Evolutionary conservation across 768 basidiomycete genomes (phyloP), one percentile per base, ranked within the genome.

Genomic region (Paxillus ammoniavirescens): DNA sequence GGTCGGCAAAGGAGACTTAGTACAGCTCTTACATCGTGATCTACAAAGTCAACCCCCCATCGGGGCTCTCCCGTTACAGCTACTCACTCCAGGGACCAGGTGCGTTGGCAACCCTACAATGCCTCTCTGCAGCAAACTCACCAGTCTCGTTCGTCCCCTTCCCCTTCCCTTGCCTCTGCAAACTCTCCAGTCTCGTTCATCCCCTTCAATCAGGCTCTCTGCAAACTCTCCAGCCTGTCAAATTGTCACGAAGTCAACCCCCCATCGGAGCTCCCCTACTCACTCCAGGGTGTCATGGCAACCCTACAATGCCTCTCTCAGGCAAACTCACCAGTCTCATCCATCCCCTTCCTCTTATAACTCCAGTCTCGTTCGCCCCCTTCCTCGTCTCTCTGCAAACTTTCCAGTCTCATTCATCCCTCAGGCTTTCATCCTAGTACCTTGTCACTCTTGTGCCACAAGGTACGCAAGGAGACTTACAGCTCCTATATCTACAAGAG

Each of bases 71-170:
- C 84, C 56, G 73, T 73, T 15, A 64, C 70, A 17, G 79, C 82
- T 1, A 75, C 87, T 54, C 83, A 88, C 61, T 73, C 84, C 47
- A 75, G 86, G 68, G 26, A 26, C 26, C 26, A 26, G 26, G 75
- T 84, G 61, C 85, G 89, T 62, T 91, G 89, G 89, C 90, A 91
- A 73, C 89, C 89, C 60, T 92, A 91, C 70, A 72, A 75, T 59
- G 66, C 82, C 49, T 68, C 77, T 50, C 65, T 26, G 26, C 26
- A 26, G 26, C 4, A 26, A 26, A 26, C 26, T 26, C 26, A 26
- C 26, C 26, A 26, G 26, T 26, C 26, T 26, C 6, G 5, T 26
- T 26, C 26, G 6, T 26, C 26, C 26, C 26, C 26, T 26, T 26
- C 26, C 26, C 26, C 26, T 26, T 26, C 26, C 26, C 26, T 26